Evolutionary conservation across 768 basidiomycete species (phyloP), one percentile per base, ranked within the genome.

Genomic region (Galerina sulciceps): DNA sequence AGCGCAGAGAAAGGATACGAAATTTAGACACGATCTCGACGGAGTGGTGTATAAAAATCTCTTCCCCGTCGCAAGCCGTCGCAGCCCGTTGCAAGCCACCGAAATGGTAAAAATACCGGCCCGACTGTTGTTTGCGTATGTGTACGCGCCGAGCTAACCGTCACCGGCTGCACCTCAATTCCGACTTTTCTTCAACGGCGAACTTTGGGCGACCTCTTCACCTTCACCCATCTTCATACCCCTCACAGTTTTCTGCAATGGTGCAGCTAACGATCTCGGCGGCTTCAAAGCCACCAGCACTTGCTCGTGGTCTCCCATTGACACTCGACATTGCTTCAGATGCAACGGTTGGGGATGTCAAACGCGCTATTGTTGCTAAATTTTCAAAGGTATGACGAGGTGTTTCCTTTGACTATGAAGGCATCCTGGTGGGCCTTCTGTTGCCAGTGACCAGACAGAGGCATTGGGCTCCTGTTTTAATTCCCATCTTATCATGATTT

Each of bases 271-370:
- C 80, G 2, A 74, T 93, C 40, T 79, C 80, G 10, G 66, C 84
- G 3, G 75, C 78, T 17, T 78, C 82, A 34, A 82, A 79, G 42
- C 75, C 76, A 11, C 75, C 81, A 0, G 42, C 77, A 4, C 69
- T 86, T 48, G 80, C 86, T 14, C 77, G 76, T 41, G 78, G 78
- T 3, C 76, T 89, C 11, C 87, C 88, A 2, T 64, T 79, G 10
- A 75, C 75, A 4, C 58, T 90, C 18, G 76, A 86, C 3, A 68
- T 87, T n/a, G 61, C 67, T 10, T 72, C 79, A 17, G 74, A 79
- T 26, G 79, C 84, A 42, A 92, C 89, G 5, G 74, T 94, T 47
- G 77, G 71, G 6, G 87, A 93, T 58, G 78, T 94, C 58, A 94
- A 95, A 75, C 70, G 67, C 17, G 84, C 84, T 14, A 78, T 96